Conservation (phyloP, 345 rosid species). For the Aurinia saxatilis region DNA sequence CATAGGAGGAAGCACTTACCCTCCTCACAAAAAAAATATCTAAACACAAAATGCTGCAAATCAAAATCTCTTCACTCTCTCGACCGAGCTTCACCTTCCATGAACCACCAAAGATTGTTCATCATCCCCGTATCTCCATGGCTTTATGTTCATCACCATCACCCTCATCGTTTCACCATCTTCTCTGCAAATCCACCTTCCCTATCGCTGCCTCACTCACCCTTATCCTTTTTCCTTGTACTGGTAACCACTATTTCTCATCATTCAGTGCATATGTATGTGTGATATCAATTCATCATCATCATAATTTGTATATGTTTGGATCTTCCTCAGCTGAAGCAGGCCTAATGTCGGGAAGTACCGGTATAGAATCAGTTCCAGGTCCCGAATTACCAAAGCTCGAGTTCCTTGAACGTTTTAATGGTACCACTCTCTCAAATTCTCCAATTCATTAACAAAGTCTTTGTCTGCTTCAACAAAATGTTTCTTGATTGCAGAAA, state of each 20-base stretch:
- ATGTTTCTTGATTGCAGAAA: slow-evolving; percentile 41
- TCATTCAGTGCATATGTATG: not conserved
- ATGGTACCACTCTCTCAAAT: slow-evolving; percentile 38
- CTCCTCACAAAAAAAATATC: slow-evolving; percentile 30
- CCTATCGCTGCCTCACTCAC: slow-evolving; percentile 70
- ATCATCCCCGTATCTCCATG: slow-evolving; percentile 25
- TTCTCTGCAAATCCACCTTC: slow-evolving; percentile 34
- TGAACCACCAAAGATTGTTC: slow-evolving; percentile 19
- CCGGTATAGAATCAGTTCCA: slow-evolving; percentile 91
- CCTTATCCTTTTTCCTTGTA: slow-evolving; percentile 54
- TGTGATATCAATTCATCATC: not conserved
- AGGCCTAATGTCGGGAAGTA: slow-evolving; percentile 67
- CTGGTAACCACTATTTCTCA: slow-evolving; percentile 34
- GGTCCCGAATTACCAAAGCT: slow-evolving; percentile 76
- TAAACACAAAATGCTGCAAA: slow-evolving; percentile 31
- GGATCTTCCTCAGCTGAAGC: slow-evolving; percentile 55
- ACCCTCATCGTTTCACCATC: slow-evolving; percentile 7
- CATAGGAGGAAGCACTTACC: slow-evolving; percentile 12
- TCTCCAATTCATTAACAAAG: not conserved
- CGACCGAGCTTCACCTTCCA: slow-evolving; percentile 18
- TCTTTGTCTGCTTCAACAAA: not conserved
- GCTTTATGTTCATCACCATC: slow-evolving; percentile 7
- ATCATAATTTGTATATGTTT: not conserved
- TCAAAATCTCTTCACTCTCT: slow-evolving; percentile 23
- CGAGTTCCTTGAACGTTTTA: slow-evolving; percentile 67